Evolutionary conservation across 2,329 filamentous ascomycete species (phyloP).

Genomic region (Aureobasidium pullulans): DNA sequence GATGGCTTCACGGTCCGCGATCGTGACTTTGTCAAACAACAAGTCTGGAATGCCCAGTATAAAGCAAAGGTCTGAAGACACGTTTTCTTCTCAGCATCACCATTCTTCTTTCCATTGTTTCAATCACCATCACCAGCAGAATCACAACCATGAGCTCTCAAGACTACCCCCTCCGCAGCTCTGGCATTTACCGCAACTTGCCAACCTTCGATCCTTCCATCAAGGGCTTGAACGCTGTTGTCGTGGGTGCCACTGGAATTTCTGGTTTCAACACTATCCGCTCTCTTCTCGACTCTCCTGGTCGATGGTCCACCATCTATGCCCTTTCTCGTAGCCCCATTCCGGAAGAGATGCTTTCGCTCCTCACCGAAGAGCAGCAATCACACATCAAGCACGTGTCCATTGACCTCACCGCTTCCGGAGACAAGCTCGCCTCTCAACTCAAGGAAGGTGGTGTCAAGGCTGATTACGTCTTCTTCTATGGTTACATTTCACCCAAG

Average conservation of each 20-base stretch:
- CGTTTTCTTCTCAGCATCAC: too few species aligned
- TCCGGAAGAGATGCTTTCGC: constrained; percentile 29
- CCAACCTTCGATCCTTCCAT: constrained; percentile 38
- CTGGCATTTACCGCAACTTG: constrained; percentile 44
- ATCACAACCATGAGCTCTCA: constrained; percentile 21
- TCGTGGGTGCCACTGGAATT: constrained; percentile 49
- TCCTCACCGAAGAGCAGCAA: constrained; percentile 26
- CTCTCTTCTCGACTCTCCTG: constrained; percentile 39
- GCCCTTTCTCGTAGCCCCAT: constrained; percentile 42
- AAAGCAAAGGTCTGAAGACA: too few species aligned
- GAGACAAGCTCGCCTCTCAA: constrained; percentile 25
- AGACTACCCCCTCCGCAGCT: constrained; percentile 20
- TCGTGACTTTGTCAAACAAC: too few species aligned
- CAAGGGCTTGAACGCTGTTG: constrained; percentile 42
- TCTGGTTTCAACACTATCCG: constrained; percentile 46
- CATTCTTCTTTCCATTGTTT: too few species aligned
- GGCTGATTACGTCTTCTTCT: constrained; percentile 45
- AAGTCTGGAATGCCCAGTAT: too few species aligned
- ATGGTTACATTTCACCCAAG: constrained; percentile 47
- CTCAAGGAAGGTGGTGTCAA: constrained; percentile 26
- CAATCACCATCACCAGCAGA: too few species aligned
- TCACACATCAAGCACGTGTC: constrained; percentile 24
- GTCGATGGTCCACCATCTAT: constrained; percentile 48
- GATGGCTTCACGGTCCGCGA: too few species aligned
- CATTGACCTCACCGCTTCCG: constrained; percentile 29